Evolutionary conservation across 192 early-diverging fungal genomes (phyloP).

Genomic region (Phycomyces nitens): DNA sequence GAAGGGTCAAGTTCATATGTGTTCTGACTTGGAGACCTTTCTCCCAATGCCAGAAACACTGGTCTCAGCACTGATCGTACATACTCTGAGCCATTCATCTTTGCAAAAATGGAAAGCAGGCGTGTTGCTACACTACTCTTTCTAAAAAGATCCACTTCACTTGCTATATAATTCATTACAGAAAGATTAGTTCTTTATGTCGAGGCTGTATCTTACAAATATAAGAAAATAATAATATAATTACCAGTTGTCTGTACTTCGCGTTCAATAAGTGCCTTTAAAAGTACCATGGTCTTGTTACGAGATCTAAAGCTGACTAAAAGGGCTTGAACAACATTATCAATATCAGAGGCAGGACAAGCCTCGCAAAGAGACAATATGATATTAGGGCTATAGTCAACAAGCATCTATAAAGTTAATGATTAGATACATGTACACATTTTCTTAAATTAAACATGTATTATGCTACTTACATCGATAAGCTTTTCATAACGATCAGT

Average conservation of each 20-base stretch:
- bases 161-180: constrained; percentile 6
- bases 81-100: constrained; percentile 60
- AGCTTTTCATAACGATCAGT: constrained; percentile 61
- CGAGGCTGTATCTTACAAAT: not conserved
- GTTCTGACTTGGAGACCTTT: constrained; percentile 50
- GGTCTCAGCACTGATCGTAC: constrained; percentile 60
- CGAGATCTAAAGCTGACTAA: constrained; percentile 66
- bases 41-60: constrained; percentile 54
- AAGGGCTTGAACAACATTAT: constrained; percentile 68
- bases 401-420: constrained; percentile 33
- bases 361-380: constrained; percentile 71
- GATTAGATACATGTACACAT: not conserved
- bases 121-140: constrained; percentile 77
- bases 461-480: constrained; percentile 45
- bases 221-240: not conserved
- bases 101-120: constrained; percentile 67
- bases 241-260: constrained; percentile 71
- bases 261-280: constrained; percentile 62
- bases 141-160: constrained; percentile 69
- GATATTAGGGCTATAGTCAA: constrained; percentile 59
- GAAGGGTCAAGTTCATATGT: constrained; percentile 82
- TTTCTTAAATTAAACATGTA: not conserved
- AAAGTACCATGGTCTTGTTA: constrained; percentile 52
- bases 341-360: constrained; percentile 67
- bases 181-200: not conserved